These are phyloP conservation scores for Solanum medicagineum DNA, from an alignment of 257 asterid genomes.

Conservation along the genomic window DNA sequence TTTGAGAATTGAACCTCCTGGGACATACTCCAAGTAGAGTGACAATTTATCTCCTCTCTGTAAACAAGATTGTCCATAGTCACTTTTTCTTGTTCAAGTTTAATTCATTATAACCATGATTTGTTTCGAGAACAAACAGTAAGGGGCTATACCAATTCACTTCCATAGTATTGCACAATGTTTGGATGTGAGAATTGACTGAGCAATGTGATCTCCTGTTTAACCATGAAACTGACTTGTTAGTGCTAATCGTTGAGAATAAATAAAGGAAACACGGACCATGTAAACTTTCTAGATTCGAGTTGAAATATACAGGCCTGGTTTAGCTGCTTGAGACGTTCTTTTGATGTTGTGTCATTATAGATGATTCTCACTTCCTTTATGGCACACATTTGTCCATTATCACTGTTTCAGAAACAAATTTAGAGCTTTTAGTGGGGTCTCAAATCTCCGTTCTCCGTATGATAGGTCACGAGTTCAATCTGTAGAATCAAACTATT, in stretches of 20 bases:
- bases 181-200: constrained; percentile 55
- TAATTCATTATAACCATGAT: neutral
- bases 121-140: neutral
- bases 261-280: neutral
- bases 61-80: neutral
- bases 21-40: constrained; percentile 56
- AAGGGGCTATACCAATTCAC: constrained; percentile 29
- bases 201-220: constrained; percentile 46
- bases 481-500: neutral
- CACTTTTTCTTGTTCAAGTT: neutral
- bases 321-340: constrained; percentile 39
- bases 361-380: constrained; percentile 51
- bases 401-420: constrained; percentile 35
- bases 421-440: neutral
- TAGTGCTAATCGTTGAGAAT: neutral
- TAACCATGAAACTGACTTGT: neutral
- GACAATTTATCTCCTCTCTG: constrained; percentile 41
- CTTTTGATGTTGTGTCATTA: constrained; percentile 41
- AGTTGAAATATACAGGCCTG: constrained; percentile 26
- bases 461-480: neutral
- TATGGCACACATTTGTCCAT: constrained; percentile 77
- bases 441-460: neutral
- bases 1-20: constrained; percentile 64
- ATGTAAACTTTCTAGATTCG: neutral
- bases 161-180: constrained; percentile 60